These are phyloP conservation scores for Pilatotrama ljubarskyi DNA, from an alignment of 768 basidiomycete genomes.

Conservation along the genomic window DNA sequence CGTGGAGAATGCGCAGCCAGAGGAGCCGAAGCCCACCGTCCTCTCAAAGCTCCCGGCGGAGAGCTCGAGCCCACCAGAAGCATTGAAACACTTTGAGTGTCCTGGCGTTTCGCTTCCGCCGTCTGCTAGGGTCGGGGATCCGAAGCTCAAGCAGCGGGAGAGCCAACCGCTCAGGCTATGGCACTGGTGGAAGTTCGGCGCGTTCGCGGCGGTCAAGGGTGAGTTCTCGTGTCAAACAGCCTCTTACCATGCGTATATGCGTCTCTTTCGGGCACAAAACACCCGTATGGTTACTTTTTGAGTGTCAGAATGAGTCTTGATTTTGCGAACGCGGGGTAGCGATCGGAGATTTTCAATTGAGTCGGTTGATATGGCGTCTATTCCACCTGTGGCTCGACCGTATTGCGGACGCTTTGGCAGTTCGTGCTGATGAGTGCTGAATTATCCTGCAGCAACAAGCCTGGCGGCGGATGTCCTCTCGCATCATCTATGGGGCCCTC, in stretches of 20 bases:
- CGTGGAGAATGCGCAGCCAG: constrained; percentile 5
- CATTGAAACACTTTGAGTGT: constrained; percentile 56
- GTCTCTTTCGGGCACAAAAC: neutral
- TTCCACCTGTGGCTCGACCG: constrained; percentile 26
- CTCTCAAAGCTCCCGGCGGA: neutral
- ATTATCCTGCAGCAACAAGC: constrained; percentile 37
- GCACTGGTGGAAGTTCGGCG: constrained; percentile 67
- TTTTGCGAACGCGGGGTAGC: neutral
- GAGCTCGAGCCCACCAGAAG: constrained; percentile 18
- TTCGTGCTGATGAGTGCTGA: constrained; percentile 5
- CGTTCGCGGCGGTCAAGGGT: constrained; percentile 64
- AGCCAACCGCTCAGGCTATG: constrained; percentile 58
- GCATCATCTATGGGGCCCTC: constrained; percentile 85
- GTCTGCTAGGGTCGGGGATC: constrained; percentile 65
- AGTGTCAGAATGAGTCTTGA: neutral
- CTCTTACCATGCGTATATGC: neutral
- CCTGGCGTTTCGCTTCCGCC: constrained; percentile 69
- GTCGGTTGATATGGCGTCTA: neutral
- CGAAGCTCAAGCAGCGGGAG: constrained; percentile 60
- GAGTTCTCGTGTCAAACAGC: constrained; percentile 2
- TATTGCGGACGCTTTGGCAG: constrained; percentile 38
- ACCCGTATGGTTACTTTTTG: neutral
- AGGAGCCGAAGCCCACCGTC: constrained; percentile 6
- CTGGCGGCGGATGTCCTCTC: constrained; percentile 68
- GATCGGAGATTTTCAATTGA: constrained; percentile 5